Evolutionary conservation across 495 filamentous ascomycete species (phyloP).

Genomic region (Talaromyces stipitatus): DNA sequence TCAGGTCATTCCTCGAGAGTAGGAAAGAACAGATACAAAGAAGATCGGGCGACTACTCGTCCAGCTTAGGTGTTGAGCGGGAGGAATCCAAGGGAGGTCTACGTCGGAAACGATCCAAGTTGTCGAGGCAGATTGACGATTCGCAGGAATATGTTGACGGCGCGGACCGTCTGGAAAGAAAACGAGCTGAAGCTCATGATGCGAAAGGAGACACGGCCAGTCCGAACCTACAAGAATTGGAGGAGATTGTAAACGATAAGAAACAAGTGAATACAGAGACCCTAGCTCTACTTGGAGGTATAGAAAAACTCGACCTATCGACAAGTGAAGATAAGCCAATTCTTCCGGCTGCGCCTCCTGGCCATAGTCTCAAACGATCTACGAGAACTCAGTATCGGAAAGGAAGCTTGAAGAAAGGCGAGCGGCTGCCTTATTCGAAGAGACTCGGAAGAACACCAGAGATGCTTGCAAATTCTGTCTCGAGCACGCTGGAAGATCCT

Average conservation of each 20-base stretch:
- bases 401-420: conserved; percentile 75
- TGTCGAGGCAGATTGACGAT: conserved; percentile 84
- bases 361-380: conserved; percentile 75
- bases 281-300: conserved; percentile 21
- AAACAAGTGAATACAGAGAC: conserved; percentile 39
- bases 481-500: conserved; percentile 36
- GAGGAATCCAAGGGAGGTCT: conserved; percentile 55
- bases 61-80: conserved; percentile 53
- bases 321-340: conserved; percentile 82
- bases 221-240: conserved; percentile 60
- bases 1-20: conserved; percentile 92
- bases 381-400: conserved; percentile 89
- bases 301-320: conserved; percentile 40
- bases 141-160: conserved; percentile 75
- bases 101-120: conserved; percentile 88
- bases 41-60: conserved; percentile 63
- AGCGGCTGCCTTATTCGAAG: conserved; percentile 69
- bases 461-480: conserved; percentile 27
- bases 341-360: conserved; percentile 61
- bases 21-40: conserved; percentile 82
- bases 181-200: conserved; percentile 53
- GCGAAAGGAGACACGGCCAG: conserved; percentile 49
- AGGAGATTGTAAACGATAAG: conserved; percentile 75
- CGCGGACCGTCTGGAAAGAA: conserved; percentile 72
- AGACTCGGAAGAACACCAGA: conserved; percentile 56